Conservation (phyloP, 768 basidiomycete species). For the Russula earlei region DNA sequence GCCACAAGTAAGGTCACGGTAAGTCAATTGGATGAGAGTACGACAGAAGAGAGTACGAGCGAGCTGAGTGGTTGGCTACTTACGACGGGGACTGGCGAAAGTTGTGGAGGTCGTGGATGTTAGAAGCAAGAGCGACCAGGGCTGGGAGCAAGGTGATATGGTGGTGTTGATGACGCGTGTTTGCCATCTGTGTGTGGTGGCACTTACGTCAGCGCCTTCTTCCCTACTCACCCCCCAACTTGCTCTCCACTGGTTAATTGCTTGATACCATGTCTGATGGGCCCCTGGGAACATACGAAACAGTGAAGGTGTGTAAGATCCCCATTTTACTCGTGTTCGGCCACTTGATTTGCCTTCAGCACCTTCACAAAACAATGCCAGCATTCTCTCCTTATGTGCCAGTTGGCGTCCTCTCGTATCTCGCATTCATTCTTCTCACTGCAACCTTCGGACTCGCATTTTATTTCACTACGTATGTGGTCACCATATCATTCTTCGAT, state of each 20-base stretch:
- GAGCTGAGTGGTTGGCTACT: constrained; percentile 3
- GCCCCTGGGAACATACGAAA: constrained; percentile 31
- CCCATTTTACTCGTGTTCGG: not conserved
- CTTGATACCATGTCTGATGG: constrained; percentile 35
- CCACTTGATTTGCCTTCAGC: constrained; percentile 29
- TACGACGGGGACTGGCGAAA: constrained; percentile 4
- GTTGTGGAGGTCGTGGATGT: constrained; percentile 14
- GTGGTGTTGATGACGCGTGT: constrained; percentile 54
- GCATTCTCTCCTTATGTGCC: constrained; percentile 64
- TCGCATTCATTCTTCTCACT: constrained; percentile 64
- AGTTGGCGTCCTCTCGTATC: constrained; percentile 56
- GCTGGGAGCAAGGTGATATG: constrained; percentile 27
- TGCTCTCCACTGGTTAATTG: not conserved
- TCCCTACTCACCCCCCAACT: not conserved
- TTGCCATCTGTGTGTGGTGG: constrained; percentile 31
- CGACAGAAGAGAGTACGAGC: not conserved
- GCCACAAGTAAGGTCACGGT: not conserved
- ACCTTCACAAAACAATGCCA: constrained; percentile 55
- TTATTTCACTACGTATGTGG: constrained; percentile 77
- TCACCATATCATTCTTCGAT: not conserved
- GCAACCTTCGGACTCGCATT: constrained; percentile 80
- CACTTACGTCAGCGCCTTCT: constrained; percentile 34
- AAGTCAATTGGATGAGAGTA: not conserved
- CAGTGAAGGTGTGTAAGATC: constrained; percentile 38
- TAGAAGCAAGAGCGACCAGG: constrained; percentile 19